Conservation (phyloP, 2,329 filamentous ascomycete species). For the Aspergillus ruber region DNA sequence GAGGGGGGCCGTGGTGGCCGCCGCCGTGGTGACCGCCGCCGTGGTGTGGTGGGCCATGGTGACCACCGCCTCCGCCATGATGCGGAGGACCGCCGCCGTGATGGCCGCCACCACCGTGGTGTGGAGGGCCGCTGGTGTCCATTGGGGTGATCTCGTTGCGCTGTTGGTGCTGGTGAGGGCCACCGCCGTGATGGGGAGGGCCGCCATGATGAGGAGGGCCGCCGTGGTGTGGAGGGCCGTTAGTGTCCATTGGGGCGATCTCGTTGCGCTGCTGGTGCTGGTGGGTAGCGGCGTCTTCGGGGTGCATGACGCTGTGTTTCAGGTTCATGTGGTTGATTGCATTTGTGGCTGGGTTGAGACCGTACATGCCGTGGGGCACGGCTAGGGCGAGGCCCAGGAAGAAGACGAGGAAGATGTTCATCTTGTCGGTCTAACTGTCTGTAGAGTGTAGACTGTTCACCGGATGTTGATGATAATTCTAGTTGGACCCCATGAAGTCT, state of each 20-base stretch:
- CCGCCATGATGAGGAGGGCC: no score
- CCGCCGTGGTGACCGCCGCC: no score
- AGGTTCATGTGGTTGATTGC: not conserved
- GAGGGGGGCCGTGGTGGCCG: no score
- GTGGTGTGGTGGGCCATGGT: no score
- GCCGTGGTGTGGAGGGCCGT: not conserved
- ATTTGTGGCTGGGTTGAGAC: not conserved
- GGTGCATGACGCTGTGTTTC: not conserved
- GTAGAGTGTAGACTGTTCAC: not conserved
- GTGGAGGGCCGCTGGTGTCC: not conserved
- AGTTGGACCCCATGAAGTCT: no score
- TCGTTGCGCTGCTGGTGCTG: not conserved
- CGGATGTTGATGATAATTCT: no score
- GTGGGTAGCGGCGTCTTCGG: no score
- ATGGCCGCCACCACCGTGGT: no score
- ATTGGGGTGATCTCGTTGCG: not conserved
- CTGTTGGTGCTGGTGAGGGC: no score
- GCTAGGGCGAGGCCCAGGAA: slow-evolving; percentile 2
- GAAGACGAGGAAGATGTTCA: not conserved
- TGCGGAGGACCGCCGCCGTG: no score
- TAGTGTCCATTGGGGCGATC: not conserved
- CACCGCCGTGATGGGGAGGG: no score
- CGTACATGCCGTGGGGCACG: not conserved
- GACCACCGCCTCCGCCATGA: no score
- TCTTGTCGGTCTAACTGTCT: not conserved